These are phyloP conservation scores for Xylariaceae sp. DNA, from an alignment of 2,329 filamentous ascomycete genomes.

Conservation along the genomic window DNA sequence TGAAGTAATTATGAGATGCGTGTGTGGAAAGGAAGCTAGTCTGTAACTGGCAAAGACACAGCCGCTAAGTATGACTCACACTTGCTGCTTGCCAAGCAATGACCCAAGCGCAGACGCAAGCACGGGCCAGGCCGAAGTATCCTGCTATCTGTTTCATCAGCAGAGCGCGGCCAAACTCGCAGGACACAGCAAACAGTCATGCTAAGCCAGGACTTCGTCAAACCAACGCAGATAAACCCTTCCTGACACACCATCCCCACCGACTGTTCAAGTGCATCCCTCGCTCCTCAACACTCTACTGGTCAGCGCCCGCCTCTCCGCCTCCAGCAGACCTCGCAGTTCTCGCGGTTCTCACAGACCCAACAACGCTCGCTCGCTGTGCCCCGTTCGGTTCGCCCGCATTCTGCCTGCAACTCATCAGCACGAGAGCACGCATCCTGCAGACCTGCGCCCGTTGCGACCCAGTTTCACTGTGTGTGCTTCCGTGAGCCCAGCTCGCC, in stretches of 20 bases:
- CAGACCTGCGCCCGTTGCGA: too few relatives aligned
- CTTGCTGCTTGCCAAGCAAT: constrained; percentile 16
- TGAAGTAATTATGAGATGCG: too few relatives aligned
- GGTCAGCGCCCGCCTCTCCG: neutral
- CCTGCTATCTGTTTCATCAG: constrained; percentile 25
- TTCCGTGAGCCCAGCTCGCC: too few relatives aligned
- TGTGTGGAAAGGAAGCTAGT: too few relatives aligned
- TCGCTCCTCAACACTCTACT: neutral
- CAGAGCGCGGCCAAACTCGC: constrained; percentile 11
- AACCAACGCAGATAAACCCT: constrained; percentile 11
- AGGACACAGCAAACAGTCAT: constrained; percentile 17
- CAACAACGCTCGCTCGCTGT: too few relatives aligned
- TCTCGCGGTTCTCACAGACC: too few relatives aligned
- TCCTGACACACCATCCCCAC: constrained; percentile 1
- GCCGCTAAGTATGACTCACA: constrained; percentile 29
- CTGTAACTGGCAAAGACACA: constrained; percentile 5
- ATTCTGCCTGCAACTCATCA: too few relatives aligned
- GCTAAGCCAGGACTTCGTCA: constrained; percentile 24
- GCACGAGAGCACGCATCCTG: too few relatives aligned
- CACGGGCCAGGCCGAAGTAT: constrained; percentile 16
- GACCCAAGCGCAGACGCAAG: neutral
- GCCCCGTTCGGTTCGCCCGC: too few relatives aligned
- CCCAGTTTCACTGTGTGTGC: too few relatives aligned
- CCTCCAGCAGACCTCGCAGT: too few relatives aligned
- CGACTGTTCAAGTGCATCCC: neutral